Percentiles rank a stretch among this genome's conserved stretches.
Conservation (phyloP, 345 rosid species). For the Salix koriyanagi region DNA sequence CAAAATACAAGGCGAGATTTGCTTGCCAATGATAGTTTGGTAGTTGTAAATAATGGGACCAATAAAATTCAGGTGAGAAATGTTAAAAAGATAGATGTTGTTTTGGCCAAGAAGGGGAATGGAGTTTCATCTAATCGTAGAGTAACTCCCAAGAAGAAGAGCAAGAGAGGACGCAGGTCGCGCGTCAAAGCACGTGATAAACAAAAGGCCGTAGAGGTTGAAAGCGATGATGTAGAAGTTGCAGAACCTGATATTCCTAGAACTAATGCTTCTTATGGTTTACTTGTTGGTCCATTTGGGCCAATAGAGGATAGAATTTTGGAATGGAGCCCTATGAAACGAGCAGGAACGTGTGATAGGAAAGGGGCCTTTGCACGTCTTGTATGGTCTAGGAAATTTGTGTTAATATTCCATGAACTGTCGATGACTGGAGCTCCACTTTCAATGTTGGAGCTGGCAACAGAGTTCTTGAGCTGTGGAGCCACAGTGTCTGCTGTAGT, state of each 20-base stretch:
- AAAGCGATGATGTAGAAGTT: conserved; percentile 36
- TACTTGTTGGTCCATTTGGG: conserved; percentile 90
- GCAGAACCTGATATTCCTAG: conserved; percentile 59
- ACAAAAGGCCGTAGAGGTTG: conserved; percentile 36
- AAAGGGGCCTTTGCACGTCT: conserved; percentile 84
- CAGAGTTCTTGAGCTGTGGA: conserved; percentile 97
- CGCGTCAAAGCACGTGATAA: conserved; percentile 41
- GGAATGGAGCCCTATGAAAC: conserved; percentile 87
- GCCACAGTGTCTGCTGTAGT: conserved; percentile 94
- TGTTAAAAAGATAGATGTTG: conserved; percentile 41
- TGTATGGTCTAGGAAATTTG: conserved; percentile 95
- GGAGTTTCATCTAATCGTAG: conserved; percentile 29
- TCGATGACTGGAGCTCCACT: conserved; percentile 99
- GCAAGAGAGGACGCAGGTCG: conserved; percentile 44
- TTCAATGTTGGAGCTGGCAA: conserved; percentile 95
- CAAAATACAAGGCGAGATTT: conserved; percentile 40
- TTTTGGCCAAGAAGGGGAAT: conserved; percentile 49
- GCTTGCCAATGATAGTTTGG: conserved; percentile 47
- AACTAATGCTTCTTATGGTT: conserved; percentile 62
- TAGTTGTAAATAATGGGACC: conserved; percentile 38
- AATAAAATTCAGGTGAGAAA: conserved; percentile 30
- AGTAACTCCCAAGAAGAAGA: conserved; percentile 42
- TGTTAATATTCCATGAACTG: conserved; percentile 87
- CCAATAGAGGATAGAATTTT: conserved; percentile 62
- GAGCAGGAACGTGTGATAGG: conserved; percentile 93